Percentiles rank a stretch among this genome's conserved stretches.
These are phyloP conservation scores for Kandelia obovata DNA, from an alignment of 345 rosid species.

Conservation along the genomic window DNA sequence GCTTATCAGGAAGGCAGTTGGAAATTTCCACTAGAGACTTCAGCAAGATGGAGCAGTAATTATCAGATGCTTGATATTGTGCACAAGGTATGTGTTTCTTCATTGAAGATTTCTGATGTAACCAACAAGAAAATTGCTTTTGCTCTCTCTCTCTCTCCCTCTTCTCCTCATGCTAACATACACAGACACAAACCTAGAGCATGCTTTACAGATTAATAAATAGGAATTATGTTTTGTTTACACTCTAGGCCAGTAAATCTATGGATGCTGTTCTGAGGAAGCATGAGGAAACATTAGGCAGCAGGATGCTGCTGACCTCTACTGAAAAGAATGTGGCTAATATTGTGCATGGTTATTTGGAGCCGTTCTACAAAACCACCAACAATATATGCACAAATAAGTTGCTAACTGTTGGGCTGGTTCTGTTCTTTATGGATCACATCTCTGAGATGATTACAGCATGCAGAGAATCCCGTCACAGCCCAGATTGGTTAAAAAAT, in stretches of 20 bases:
- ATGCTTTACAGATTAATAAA: neutral
- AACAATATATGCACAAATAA: constrained; percentile 68
- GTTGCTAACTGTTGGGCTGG: constrained; percentile 72
- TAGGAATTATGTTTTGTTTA: constrained; percentile 11
- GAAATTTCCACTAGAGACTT: constrained; percentile 80
- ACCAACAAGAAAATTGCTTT: neutral
- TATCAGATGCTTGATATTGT: constrained; percentile 87
- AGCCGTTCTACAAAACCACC: constrained; percentile 80
- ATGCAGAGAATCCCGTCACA: constrained; percentile 67
- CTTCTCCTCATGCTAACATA: neutral
- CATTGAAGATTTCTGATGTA: constrained; percentile 3
- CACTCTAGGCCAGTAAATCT: constrained; percentile 70
- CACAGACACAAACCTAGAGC: neutral
- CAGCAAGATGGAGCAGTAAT: constrained; percentile 83
- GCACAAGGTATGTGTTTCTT: constrained; percentile 49
- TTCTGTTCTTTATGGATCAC: constrained; percentile 95
- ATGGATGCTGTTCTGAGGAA: constrained; percentile 75
- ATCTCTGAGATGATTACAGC: constrained; percentile 67
- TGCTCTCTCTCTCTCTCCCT: neutral
- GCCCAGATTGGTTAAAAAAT: constrained; percentile 75
- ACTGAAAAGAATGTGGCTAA: constrained; percentile 60
- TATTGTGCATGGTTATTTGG: constrained; percentile 63
- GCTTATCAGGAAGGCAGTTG: constrained; percentile 85
- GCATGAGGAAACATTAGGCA: constrained; percentile 54
- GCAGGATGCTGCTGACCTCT: constrained; percentile 51